Base-by-base conservation (phyloP, 306 rosid genomes). In the Glycine tomentella region DNA sequence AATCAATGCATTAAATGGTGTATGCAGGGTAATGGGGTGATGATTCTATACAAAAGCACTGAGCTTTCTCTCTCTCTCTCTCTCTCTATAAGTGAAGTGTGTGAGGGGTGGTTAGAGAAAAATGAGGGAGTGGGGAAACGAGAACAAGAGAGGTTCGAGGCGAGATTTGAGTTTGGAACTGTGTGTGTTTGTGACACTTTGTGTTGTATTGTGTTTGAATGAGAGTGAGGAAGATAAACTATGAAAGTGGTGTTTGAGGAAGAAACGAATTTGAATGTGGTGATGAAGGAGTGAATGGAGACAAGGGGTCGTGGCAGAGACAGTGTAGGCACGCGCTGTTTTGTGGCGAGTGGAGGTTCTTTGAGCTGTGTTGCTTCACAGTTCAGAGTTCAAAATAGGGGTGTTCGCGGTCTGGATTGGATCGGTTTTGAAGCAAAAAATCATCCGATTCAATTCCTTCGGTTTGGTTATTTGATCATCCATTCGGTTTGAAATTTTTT, bases 81-180 rank as follows among this genome's bases (percentile, higher is more conserved):
- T n/a, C n/a, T n/a, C n/a, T 68, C 4, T n/a, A 12, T 48, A 6
- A 16, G 42, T 50, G 16, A 53, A 66, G 13, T 12, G 48, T 13
- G 65, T 36, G 10, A 12, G 13, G 34, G 12, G 9, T 10, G 69
- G 53, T 63, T 9, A 34, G 61, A 58, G 78, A 9, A 62, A 31
- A 58, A 31, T 6, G 69, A 74, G 17, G 2, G 42, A 38, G 14
- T 25, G 44, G 45, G 51, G 36, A 4, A 44, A 20, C 11, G 2
- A 46, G 56, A 16, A 38, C 13, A 57, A 52, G 48, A 33, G 80
- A 12, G 17, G 12, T 55, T 65, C 33, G 49, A 72, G 84, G 84
- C 85, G 89, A 79, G 89, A 64, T 79, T 86, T 78, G 69, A 14
- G 83, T 87, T 85, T 85, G 73, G 78, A 75, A 25, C 31, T 25